Evolutionary conservation across 2,329 filamentous ascomycete species (phyloP).

Genomic region (Neurospora sp.): DNA sequence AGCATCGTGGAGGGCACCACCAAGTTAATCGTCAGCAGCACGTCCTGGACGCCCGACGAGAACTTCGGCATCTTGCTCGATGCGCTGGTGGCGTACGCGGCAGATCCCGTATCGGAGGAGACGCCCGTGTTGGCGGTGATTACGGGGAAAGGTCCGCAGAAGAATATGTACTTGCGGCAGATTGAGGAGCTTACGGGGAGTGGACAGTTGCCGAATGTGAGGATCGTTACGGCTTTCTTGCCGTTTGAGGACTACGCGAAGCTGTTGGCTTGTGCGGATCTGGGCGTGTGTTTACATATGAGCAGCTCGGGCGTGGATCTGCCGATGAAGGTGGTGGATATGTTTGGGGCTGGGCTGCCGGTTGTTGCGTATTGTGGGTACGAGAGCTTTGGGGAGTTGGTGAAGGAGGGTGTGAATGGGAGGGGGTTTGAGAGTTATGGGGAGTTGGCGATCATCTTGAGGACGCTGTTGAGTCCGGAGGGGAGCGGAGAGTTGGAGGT

Average conservation of each 20-base stretch:
- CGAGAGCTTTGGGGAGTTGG: slow-evolving; percentile 83
- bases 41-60: slow-evolving; percentile 95
- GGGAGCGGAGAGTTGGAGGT: slow-evolving; percentile 44
- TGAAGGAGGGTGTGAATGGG: slow-evolving; percentile 79
- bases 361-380: slow-evolving; percentile 82
- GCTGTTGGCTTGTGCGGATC: slow-evolving; percentile 73
- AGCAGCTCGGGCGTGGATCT: slow-evolving; percentile 92
- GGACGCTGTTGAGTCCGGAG: slow-evolving; percentile 48
- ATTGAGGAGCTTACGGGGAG: slow-evolving; percentile 52
- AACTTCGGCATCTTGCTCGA: slow-evolving; percentile 85
- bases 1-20: slow-evolving; percentile 49
- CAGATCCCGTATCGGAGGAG: slow-evolving; percentile 30
- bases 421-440: slow-evolving; percentile 67
- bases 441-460: slow-evolving; percentile 55
- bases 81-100: slow-evolving; percentile 67
- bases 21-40: slow-evolving; percentile 78
- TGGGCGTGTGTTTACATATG: slow-evolving; percentile 86
- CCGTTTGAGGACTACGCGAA: slow-evolving; percentile 74
- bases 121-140: slow-evolving; percentile 79
- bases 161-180: slow-evolving; percentile 59
- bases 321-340: slow-evolving; percentile 98
- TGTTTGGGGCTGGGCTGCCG: slow-evolving; percentile 91
- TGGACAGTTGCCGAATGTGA: slow-evolving; percentile 59
- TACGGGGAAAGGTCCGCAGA: slow-evolving; percentile 86
- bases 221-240: slow-evolving; percentile 76